These are phyloP conservation scores for Pleurotus salmoneostramineus DNA, from an alignment of 768 basidiomycete species.

Conservation along the genomic window DNA sequence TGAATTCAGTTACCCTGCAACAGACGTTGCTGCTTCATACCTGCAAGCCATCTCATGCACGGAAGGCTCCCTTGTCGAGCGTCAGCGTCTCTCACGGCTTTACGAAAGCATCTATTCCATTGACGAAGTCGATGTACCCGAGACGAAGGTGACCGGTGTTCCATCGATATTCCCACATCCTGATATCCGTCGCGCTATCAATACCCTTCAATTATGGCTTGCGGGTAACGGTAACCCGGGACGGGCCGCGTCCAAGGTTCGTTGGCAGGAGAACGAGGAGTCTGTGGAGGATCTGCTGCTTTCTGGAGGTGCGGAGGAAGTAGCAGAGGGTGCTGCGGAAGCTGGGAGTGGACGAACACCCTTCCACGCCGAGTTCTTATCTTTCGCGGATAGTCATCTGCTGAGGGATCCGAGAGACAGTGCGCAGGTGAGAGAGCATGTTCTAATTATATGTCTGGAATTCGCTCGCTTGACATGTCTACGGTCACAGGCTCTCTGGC, in stretches of 20 bases:
- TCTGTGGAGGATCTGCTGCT: background rate
- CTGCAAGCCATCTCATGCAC: constrained; percentile 58
- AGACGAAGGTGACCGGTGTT: constrained; percentile 18
- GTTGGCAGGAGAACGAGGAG: background rate
- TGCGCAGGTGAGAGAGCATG: constrained; percentile 33
- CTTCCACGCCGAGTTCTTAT: constrained; percentile 39
- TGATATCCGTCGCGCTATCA: constrained; percentile 68
- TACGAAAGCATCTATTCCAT: constrained; percentile 33
- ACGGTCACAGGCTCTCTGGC: constrained; percentile 1
- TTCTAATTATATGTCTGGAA: background rate
- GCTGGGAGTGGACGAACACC: constrained; percentile 8
- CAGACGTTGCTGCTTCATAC: constrained; percentile 57
- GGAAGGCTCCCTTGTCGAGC: constrained; percentile 48
- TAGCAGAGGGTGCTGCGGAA: background rate
- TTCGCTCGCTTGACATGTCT: background rate
- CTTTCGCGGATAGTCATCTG: constrained; percentile 53
- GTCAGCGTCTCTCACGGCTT: constrained; percentile 36
- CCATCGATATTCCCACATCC: constrained; percentile 19
- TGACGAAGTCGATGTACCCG: constrained; percentile 28
- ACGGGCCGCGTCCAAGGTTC: constrained; percentile 1
- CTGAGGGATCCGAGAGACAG: constrained; percentile 27
- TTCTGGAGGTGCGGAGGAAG: constrained; percentile 1
- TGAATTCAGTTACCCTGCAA: constrained; percentile 56
- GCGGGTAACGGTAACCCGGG: constrained; percentile 10
- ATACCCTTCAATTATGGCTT: constrained; percentile 55